These are phyloP conservation scores for Erigeron philadelphicus DNA, from an alignment of 140 eudicot species.

Conservation along the genomic window DNA sequence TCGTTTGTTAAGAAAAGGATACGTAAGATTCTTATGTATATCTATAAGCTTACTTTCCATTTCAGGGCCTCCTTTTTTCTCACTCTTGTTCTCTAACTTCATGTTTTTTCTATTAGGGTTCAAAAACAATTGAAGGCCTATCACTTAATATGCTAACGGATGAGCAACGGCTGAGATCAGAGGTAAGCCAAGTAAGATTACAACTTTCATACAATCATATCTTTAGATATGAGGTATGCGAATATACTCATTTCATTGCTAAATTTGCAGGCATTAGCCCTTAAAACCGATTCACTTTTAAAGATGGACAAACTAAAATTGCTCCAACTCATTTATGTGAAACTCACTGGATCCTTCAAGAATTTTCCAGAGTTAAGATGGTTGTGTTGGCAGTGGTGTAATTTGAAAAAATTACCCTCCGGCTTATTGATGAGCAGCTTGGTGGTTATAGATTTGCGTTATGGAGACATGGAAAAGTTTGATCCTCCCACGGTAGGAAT, in stretches of 20 bases:
- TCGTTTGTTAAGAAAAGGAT: constrained; percentile 8
- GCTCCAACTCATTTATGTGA: constrained; percentile 12
- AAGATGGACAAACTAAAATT: constrained; percentile 8
- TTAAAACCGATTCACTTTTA: background rate
- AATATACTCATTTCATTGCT: background rate
- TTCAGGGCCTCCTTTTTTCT: background rate
- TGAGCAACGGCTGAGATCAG: background rate
- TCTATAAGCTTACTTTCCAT: background rate
- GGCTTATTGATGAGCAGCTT: constrained; percentile 3
- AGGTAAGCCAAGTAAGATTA: constrained; percentile 9
- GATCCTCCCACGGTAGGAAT: constrained; percentile 20
- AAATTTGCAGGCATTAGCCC: constrained; percentile 1
- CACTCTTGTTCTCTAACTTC: background rate
- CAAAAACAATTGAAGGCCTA: constrained; percentile 13
- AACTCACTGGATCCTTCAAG: constrained; percentile 5
- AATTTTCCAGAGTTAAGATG: constrained; percentile 18
- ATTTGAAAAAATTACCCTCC: background rate
- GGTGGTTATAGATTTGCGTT: constrained; percentile 10
- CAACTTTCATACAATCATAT: background rate
- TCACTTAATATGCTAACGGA: background rate
- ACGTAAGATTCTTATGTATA: constrained; percentile 5
- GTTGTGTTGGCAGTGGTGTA: constrained; percentile 1
- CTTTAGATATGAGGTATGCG: background rate
- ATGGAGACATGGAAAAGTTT: constrained; percentile 4
- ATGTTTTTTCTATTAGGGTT: constrained; percentile 10